phyloP scores from a whole-genome alignment of 148 eudicot genomes.

The Dianthus caryophyllus region DNA sequence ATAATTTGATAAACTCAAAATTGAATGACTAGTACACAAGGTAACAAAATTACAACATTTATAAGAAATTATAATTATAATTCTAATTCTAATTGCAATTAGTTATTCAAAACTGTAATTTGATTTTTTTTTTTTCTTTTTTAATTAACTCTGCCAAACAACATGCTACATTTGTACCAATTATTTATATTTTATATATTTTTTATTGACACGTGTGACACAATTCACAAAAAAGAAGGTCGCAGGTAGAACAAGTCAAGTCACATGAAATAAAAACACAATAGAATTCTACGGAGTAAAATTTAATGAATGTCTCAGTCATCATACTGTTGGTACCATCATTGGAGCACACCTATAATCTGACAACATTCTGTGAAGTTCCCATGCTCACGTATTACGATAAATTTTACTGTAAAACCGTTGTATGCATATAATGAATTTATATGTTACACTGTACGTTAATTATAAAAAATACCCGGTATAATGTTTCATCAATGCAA shows the following conservation, averaged over 20 bases:
- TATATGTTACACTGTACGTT: no score
- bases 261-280: neutral
- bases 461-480: no score
- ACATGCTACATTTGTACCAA: no score
- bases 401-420: no score
- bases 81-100: no score
- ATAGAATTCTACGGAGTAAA: neutral
- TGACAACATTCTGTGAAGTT: neutral
- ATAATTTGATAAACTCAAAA: no score
- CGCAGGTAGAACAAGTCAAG: neutral
- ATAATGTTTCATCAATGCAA: no score
- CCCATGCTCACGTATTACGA: neutral
- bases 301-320: neutral
- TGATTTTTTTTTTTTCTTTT: neutral
- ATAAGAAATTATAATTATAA: no score
- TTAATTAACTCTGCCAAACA: neutral
- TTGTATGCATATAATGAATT: no score
- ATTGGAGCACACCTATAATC: constrained; percentile 17
- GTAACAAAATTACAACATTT: no score
- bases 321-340: constrained; percentile 15
- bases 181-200: neutral
- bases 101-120: no score
- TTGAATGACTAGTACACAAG: no score
- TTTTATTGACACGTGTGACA: neutral
- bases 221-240: neutral